Conservation (phyloP, 768 basidiomycete genomes). For the Cystofilobasidium macerans region DNA sequence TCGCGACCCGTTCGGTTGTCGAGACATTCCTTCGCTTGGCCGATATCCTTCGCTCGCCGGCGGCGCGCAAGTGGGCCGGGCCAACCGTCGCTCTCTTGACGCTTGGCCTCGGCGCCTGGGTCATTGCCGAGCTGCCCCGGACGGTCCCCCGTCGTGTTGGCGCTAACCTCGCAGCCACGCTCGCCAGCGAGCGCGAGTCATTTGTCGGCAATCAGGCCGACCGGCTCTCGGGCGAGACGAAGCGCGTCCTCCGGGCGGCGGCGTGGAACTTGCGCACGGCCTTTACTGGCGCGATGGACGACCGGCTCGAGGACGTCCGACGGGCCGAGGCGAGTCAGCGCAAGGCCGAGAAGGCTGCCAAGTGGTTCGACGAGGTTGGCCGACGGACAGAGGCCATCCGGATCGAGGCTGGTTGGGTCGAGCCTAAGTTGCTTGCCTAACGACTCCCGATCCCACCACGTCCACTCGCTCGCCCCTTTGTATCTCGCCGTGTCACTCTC, state of each 20-base stretch:
- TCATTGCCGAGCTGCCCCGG: slow-evolving; percentile 74
- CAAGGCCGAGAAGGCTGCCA: slow-evolving; percentile 57
- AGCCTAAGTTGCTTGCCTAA: no score
- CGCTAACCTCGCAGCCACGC: slow-evolving; percentile 59
- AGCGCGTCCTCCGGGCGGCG: slow-evolving; percentile 82
- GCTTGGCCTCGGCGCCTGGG: slow-evolving; percentile 63
- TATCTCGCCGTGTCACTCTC: neutral
- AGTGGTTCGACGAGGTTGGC: slow-evolving; percentile 56
- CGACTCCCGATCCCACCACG: no score
- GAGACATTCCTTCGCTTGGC: slow-evolving; percentile 64
- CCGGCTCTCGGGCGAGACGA: slow-evolving; percentile 68
- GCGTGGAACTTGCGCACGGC: slow-evolving; percentile 80
- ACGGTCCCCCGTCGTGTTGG: slow-evolving; percentile 85
- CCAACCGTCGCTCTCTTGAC: slow-evolving; percentile 69
- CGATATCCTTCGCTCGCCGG: slow-evolving; percentile 64
- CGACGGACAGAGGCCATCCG: slow-evolving; percentile 40
- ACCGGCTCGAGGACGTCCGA: slow-evolving; percentile 62
- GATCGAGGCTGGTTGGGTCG: slow-evolving; percentile 29
- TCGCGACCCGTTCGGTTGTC: slow-evolving; percentile 64
- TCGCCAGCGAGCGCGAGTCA: slow-evolving; percentile 40
- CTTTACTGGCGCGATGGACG: slow-evolving; percentile 70
- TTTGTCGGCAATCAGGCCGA: slow-evolving; percentile 53
- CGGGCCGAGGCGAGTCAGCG: slow-evolving; percentile 58
- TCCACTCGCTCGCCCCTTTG: neutral
- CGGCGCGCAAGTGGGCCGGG: slow-evolving; percentile 69